A percentile compares a stretch with the other conserved stretches of the same genome.
Evolutionary conservation across 202 grass and related monocot genomes (phyloP).

Genomic region (Eragrostis tef): DNA sequence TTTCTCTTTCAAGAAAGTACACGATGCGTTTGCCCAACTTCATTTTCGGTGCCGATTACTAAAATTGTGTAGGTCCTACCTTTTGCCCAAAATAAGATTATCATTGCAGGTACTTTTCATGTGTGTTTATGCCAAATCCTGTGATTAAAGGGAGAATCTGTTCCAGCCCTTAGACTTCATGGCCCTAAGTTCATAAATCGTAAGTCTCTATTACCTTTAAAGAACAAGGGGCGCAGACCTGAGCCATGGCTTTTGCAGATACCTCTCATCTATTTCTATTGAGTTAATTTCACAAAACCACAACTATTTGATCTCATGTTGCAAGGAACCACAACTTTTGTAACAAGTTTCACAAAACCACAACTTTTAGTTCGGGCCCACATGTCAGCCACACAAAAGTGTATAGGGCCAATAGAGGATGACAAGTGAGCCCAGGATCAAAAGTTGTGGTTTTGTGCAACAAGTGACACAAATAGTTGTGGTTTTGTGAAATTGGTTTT

Average conservation of each 20-base stretch:
- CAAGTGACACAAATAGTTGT: no score
- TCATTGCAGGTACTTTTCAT: no score
- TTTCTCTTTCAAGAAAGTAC: slow-evolving; percentile 56
- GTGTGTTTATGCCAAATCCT: slow-evolving; percentile 48
- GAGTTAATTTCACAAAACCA: no score
- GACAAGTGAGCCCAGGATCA: no score
- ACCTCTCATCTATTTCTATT: slow-evolving; percentile 48
- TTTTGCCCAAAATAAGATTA: slow-evolving; percentile 38
- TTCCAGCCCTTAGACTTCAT: slow-evolving; percentile 16
- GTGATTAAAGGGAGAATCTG: slow-evolving; percentile 36
- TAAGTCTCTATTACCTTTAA: slow-evolving; percentile 39
- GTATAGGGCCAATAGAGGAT: no score
- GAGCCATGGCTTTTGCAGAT: slow-evolving; percentile 53
- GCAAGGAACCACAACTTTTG: no score
- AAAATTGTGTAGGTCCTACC: slow-evolving; percentile 55
- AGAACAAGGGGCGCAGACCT: slow-evolving; percentile 17
- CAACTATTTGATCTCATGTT: no score
- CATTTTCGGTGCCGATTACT: slow-evolving; percentile 47
- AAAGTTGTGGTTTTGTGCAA: no score
- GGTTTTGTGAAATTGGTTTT: no score
- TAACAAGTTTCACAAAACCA: no score
- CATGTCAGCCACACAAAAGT: no score
- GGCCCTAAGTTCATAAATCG: slow-evolving; percentile 29
- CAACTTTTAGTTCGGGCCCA: no score
- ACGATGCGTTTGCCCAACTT: slow-evolving; percentile 50